These are phyloP conservation scores for Achlya hypogyna DNA, from an alignment of 352 stramenopile species.

Conservation along the genomic window DNA sequence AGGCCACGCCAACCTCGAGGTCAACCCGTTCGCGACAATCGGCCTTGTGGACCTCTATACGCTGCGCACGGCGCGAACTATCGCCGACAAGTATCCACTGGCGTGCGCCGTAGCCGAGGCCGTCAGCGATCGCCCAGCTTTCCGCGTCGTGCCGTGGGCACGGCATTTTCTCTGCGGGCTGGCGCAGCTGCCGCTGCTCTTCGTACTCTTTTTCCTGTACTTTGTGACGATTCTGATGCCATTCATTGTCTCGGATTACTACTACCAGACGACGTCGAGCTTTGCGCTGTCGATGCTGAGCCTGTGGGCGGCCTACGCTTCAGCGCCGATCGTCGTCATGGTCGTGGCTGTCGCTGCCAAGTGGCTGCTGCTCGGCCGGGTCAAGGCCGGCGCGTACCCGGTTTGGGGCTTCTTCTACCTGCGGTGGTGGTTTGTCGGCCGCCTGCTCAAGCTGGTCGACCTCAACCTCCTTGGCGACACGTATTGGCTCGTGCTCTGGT, in stretches of 20 bases:
- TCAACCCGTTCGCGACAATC: not conserved
- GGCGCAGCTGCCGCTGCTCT: not conserved
- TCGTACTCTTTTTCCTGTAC: not conserved
- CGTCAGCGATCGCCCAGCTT: not conserved
- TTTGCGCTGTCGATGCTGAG: not conserved
- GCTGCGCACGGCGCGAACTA: not conserved
- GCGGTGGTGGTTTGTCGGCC: conserved; percentile 5
- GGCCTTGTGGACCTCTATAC: not conserved
- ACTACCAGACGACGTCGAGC: not conserved
- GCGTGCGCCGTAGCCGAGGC: not conserved
- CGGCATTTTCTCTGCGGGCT: not conserved
- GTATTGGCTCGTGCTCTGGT: not conserved
- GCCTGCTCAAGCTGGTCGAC: not conserved
- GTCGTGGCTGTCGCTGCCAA: not conserved
- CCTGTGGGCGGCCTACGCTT: not conserved
- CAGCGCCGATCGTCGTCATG: not conserved
- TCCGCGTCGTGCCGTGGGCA: not conserved
- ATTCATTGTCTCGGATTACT: not conserved
- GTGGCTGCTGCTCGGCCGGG: not conserved
- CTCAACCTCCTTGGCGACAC: not conserved
- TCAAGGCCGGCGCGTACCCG: not conserved
- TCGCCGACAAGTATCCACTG: not conserved
- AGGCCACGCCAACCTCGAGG: not conserved
- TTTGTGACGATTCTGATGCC: not conserved
- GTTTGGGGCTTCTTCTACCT: not conserved